Evolutionary conservation across 306 rosid species (phyloP), one percentile per base, ranked within the genome.

Genomic region (Gastrolobium bilobum): DNA sequence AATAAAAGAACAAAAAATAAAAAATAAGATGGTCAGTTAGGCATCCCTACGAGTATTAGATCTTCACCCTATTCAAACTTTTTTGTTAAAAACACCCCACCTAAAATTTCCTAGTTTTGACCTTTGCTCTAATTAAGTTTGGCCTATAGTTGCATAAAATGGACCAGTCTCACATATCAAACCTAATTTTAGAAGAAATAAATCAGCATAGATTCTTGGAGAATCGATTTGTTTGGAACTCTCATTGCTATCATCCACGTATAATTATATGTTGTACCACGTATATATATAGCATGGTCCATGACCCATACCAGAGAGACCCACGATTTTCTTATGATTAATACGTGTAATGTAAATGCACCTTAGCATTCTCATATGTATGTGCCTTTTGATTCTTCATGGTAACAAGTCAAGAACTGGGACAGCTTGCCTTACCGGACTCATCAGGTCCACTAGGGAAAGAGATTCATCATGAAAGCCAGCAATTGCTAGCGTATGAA

Each of bases 121-220:
- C 34, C 5, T 3, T 29, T 0, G 4, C 38, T 63, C 69, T 15
- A 15, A 15, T 11, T 61, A 61, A 35, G 68, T 10, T 13, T 15
- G 15, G 71, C 5, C 26, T 26, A 9, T 8, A 20, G 48, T 8
- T 8, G 13, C 13, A 44, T 44, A 65, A 67, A 67, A 42, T 67
- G 82, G 68, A 67, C 59, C 82, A 67, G n/a, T 42, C 33, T 54
- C 59, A 67, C 75, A 42, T 43, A 14, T 33, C 50, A 67, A n/a
- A 14, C 66, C 8, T 38, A 30, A 3, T n/a, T 40, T 63, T 51
- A 42, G 26, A 29, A 38, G 73, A 38, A 63, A 66, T 2, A 38
- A 63, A 66, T 2, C 15, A 31, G 1, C 4, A 31, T 20, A 65
- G 30, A 39, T 4, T 51, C 37, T 51, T 51, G 34, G 20, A 35